Evolutionary conservation across 2,329 filamentous ascomycete genomes (phyloP), one percentile per base, ranked within the genome.

Genomic region (Colletotrichum theobromicola): DNA sequence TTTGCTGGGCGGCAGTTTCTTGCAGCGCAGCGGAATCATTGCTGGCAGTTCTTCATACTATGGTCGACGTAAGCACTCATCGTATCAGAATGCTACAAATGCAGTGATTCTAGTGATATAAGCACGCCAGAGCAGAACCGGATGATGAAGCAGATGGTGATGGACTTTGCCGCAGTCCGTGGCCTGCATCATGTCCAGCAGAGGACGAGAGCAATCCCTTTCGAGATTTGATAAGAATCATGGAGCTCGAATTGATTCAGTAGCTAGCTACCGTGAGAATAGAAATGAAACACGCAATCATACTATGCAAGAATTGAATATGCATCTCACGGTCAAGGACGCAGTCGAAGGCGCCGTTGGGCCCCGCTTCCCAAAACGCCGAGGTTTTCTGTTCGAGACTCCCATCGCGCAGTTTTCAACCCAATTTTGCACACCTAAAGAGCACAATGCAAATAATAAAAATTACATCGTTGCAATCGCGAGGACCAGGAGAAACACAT

Each of bases 301-400:
- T 35, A 35, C 30, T 32, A 32, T 32, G 30, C 13, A 35, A 35
- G 34, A 15, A 15, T 7, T 35, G 13, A 12, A 6, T 35, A 6
- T 15, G n/a, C n/a, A 50, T 4, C 42, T 2, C n/a, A 10, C 13
- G 42, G 42, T 21, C 42, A 13, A 46, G 4, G 42, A 50, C 4
- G 42, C 42, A 50, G n/a, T 21, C 5, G 21, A 21, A 4, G 10
- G 13, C 2, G 42, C 5, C 2, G 21, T n/a, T 50, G 42, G 42
- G n/a, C 10, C 42, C 24, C 30, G 12, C 34, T 61, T 61, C 57
- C 30, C 10, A 15, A 61, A 32, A 21, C 28, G 57, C 28, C 30
- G 57, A 34, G 13, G 57, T 61, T 61, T 61, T 24, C 30, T 15
- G 30, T 61, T 61, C 57, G 30, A 61, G n/a, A n/a, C 57, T 8